phyloP scores from a whole-genome alignment of 495 filamentous ascomycete genomes.

The Talaromyces liani region DNA sequence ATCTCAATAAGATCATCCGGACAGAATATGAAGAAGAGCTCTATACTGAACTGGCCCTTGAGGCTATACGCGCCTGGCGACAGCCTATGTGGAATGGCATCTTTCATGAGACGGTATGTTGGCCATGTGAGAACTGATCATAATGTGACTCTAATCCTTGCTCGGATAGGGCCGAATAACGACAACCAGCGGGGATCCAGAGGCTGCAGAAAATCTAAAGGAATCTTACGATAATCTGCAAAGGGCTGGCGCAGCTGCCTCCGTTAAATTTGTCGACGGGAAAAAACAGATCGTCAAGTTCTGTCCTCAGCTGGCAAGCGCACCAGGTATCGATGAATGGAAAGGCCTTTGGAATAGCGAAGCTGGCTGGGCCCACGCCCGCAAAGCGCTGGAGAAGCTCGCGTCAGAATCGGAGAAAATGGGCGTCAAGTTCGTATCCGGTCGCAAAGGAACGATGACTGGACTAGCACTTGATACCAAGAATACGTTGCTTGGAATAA shows the following conservation, averaged over 20 bases:
- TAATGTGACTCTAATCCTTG: slow-evolving; percentile 9
- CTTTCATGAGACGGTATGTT: slow-evolving; percentile 6
- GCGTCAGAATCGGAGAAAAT: slow-evolving; percentile 24
- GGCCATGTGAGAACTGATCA: neutral
- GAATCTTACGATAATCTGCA: slow-evolving; percentile 3
- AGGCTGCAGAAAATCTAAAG: slow-evolving; percentile 1
- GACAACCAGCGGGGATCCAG: slow-evolving; percentile 1
- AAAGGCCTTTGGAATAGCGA: slow-evolving; percentile 26
- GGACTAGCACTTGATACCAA: slow-evolving; percentile 1
- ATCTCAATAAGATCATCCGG: slow-evolving; percentile 39
- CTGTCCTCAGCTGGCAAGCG: slow-evolving; percentile 5
- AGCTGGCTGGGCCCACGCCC: slow-evolving; percentile 35
- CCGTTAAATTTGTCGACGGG: slow-evolving; percentile 1
- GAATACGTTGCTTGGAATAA: slow-evolving; percentile 1
- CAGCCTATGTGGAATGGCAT: slow-evolving; percentile 9
- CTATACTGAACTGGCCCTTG: slow-evolving; percentile 31
- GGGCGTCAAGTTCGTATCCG: slow-evolving; percentile 31
- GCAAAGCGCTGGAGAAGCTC: slow-evolving; percentile 26
- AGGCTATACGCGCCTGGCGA: slow-evolving; percentile 14
- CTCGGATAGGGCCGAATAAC: neutral
- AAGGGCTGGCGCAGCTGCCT: slow-evolving; percentile 2
- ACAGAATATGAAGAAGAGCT: slow-evolving; percentile 38
- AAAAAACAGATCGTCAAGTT: slow-evolving; percentile 2
- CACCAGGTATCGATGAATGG: slow-evolving; percentile 10
- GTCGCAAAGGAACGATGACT: slow-evolving; percentile 10